These are phyloP conservation scores for Sideroxylon spinosum DNA, from an alignment of 179 eudicot genomes.

Conservation along the genomic window DNA sequence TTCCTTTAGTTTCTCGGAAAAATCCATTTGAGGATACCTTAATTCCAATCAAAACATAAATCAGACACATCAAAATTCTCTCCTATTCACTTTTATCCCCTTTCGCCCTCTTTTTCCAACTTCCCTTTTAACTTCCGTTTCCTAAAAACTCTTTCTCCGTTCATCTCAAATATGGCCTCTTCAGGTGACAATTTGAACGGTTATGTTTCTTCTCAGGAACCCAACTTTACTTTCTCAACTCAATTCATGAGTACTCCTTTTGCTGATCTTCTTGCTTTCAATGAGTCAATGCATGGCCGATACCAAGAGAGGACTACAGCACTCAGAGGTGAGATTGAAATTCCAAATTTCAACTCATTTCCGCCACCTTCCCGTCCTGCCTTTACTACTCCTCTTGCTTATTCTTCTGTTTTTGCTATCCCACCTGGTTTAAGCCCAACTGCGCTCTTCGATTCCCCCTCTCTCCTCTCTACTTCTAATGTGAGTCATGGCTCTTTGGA, in stretches of 20 bases:
- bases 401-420: slow-evolving; percentile 35
- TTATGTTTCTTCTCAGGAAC: slow-evolving; percentile 20
- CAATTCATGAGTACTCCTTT: slow-evolving; percentile 57
- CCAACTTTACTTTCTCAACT: slow-evolving; percentile 29
- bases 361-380: slow-evolving; percentile 30
- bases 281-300: slow-evolving; percentile 3
- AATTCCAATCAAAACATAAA: too few species aligned
- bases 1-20: too few species aligned
- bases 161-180: slow-evolving; percentile 37
- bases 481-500: slow-evolving; percentile 32
- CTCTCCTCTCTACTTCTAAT: slow-evolving; percentile 35
- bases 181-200: slow-evolving; percentile 44
- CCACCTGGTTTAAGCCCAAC: slow-evolving; percentile 64
- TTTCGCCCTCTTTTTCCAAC: neutral
- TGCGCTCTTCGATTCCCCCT: slow-evolving; percentile 68
- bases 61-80: too few species aligned
- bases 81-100: neutral
- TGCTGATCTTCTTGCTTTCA: slow-evolving; percentile 47
- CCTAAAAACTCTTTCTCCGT: neutral
- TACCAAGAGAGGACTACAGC: neutral
- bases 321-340: slow-evolving; percentile 24
- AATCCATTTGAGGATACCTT: too few species aligned
- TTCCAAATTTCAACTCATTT: slow-evolving; percentile 57
- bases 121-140: slow-evolving; percentile 5
- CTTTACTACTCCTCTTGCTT: slow-evolving; percentile 29